A percentile compares a stretch with the other conserved stretches of the same genome.
phyloP scores from a whole-genome alignment of 2,329 filamentous ascomycete species.

The Scedosporium apiospermum region DNA sequence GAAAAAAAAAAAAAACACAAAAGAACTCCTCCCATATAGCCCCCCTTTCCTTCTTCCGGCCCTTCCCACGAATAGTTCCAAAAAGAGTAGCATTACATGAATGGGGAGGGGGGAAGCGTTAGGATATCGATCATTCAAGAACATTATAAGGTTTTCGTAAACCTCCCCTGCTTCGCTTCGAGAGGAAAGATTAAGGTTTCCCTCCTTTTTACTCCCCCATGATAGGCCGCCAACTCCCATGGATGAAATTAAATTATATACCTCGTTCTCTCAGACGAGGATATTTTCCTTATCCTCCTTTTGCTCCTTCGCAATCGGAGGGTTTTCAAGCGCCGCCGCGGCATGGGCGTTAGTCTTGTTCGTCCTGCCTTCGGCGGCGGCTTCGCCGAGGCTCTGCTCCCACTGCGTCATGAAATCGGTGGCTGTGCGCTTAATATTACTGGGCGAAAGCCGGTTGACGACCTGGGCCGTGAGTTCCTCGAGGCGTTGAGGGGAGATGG shows the following conservation, averaged over 20 bases:
- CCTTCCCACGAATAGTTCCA: not conserved
- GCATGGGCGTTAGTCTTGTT: not conserved
- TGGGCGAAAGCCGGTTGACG: constrained; percentile 62
- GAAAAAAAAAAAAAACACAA: not conserved
- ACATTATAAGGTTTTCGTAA: too few species aligned
- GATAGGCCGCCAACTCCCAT: too few species aligned
- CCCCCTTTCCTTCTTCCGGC: not conserved
- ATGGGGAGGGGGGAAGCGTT: too few species aligned
- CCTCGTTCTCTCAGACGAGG: not conserved
- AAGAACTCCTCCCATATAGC: not conserved
- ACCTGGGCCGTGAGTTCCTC: constrained; percentile 58
- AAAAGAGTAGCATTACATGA: not conserved
- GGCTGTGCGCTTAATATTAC: constrained; percentile 73
- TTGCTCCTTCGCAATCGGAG: not conserved
- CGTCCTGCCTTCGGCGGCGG: not conserved
- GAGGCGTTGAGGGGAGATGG: constrained; percentile 31
- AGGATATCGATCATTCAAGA: too few species aligned
- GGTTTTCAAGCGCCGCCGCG: too few species aligned
- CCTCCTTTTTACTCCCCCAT: too few species aligned
- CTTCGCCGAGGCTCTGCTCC: constrained; percentile 65
- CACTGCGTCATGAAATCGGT: constrained; percentile 82
- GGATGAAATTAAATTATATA: too few species aligned
- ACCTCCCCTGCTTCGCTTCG: too few species aligned
- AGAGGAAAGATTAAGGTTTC: too few species aligned
- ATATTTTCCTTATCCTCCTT: constrained; percentile 6